These are phyloP conservation scores for Arthrobotrys entomopaga DNA, from an alignment of 2,329 filamentous ascomycete species.

Conservation along the genomic window DNA sequence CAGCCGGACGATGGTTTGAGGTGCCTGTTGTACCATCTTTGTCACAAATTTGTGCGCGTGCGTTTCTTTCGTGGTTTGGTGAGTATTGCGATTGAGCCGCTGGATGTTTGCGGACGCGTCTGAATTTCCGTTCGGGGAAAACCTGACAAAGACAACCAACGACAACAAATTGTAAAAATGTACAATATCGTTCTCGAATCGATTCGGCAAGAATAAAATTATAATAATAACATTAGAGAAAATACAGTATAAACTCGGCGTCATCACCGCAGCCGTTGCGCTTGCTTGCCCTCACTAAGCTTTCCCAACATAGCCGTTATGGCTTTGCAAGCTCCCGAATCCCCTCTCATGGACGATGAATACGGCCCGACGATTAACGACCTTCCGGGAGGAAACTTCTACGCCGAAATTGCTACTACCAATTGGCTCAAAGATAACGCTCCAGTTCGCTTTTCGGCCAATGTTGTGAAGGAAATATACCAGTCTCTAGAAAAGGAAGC, in stretches of 20 bases:
- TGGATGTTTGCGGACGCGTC: too few relatives aligned
- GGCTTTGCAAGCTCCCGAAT: constrained; percentile 47
- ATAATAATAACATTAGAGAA: too few relatives aligned
- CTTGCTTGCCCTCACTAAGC: too few relatives aligned
- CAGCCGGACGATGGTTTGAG: constrained; percentile 11
- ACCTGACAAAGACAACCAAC: too few relatives aligned
- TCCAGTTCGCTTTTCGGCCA: constrained; percentile 74
- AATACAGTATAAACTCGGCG: too few relatives aligned
- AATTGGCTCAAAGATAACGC: constrained; percentile 77
- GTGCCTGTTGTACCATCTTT: constrained; percentile 7
- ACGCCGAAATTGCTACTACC: constrained; percentile 80
- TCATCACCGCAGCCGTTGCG: too few relatives aligned
- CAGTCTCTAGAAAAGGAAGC: constrained; percentile 82
- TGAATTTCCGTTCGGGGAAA: too few relatives aligned
- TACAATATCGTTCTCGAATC: too few relatives aligned
- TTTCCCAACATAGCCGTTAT: background rate
- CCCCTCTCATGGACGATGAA: constrained; percentile 60
- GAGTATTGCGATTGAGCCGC: too few relatives aligned
- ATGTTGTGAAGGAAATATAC: constrained; percentile 89
- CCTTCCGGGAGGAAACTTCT: constrained; percentile 75
- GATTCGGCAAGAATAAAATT: too few relatives aligned
- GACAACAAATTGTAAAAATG: too few relatives aligned
- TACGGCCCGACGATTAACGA: constrained; percentile 74
- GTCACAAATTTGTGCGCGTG: background rate
- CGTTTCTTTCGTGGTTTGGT: too few relatives aligned